These are phyloP conservation scores for Amniculicola lignicola DNA, from an alignment of 495 filamentous ascomycete genomes.

Conservation along the genomic window DNA sequence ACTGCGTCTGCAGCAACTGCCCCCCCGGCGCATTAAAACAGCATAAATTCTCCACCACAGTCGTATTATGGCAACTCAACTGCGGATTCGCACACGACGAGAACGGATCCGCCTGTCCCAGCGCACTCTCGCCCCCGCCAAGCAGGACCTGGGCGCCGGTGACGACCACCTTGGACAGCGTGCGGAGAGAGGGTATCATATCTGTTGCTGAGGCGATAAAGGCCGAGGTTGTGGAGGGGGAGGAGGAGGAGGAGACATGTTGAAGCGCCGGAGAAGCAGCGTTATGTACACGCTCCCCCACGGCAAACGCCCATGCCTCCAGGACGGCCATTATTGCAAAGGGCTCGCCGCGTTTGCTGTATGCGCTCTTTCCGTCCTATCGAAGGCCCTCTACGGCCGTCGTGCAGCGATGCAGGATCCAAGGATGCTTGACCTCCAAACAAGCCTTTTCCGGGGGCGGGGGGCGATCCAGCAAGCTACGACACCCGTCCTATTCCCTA, in stretches of 20 bases:
- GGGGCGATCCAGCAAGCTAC: too few species aligned
- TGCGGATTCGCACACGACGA: constrained; percentile 49
- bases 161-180: constrained; percentile 32
- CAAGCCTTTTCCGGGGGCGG: too few species aligned
- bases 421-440: too few species aligned
- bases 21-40: constrained; percentile 79
- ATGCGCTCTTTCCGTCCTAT: not conserved
- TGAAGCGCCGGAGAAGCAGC: constrained; percentile 7
- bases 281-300: constrained; percentile 17
- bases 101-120: constrained; percentile 26
- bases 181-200: constrained; percentile 25
- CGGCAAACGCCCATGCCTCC: not conserved
- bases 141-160: constrained; percentile 31
- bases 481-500: too few species aligned
- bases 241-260: not conserved
- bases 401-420: too few species aligned
- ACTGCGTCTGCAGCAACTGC: constrained; percentile 75
- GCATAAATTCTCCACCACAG: constrained; percentile 54
- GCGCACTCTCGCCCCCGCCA: constrained; percentile 21
- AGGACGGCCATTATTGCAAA: not conserved
- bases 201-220: constrained; percentile 24
- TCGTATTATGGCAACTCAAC: constrained; percentile 58
- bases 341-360: not conserved
- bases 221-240: not conserved
- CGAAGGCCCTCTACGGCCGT: too few species aligned